A percentile compares a stretch with the other conserved stretches of the same genome.
Conservation (phyloP, 805 yeast species). For the Candida vaughaniae region DNA sequence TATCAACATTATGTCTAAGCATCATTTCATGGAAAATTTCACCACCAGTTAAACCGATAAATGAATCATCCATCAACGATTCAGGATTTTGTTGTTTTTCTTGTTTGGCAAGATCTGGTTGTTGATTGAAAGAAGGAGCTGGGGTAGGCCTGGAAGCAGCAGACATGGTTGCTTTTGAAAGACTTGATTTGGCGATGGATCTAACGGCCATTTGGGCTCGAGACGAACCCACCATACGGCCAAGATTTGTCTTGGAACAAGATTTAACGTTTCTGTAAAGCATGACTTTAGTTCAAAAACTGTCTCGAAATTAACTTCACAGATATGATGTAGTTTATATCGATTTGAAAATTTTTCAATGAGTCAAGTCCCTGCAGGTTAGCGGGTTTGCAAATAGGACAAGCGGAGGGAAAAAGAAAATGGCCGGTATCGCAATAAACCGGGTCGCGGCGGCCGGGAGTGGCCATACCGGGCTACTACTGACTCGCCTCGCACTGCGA, state of each 20-base stretch:
- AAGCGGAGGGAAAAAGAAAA: constrained; percentile 5
- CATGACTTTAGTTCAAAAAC: neutral
- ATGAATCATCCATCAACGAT: constrained; percentile 68
- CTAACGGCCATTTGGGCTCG: constrained; percentile 3
- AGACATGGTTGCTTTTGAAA: constrained; percentile 26
- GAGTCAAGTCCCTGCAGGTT: constrained; percentile 15
- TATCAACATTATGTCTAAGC: constrained; percentile 93
- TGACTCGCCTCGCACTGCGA: neutral
- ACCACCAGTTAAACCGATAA: constrained; percentile 97
- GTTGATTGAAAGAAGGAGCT: constrained; percentile 50
- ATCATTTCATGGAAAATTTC: constrained; percentile 99
- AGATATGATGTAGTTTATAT: constrained; percentile 4
- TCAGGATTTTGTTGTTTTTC: constrained; percentile 12
- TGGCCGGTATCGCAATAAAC: neutral
- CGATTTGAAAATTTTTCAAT: constrained; percentile 17
- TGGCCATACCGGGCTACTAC: neutral
- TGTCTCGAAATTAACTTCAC: too few relatives aligned
- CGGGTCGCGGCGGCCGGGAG: neutral
- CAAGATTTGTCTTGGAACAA: neutral
- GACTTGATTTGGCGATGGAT: constrained; percentile 13
- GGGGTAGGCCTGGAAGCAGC: constrained; percentile 40
- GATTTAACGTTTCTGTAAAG: neutral
- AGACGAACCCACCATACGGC: neutral
- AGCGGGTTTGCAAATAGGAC: constrained; percentile 1
- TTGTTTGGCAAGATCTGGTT: constrained; percentile 16